phyloP scores from a whole-genome alignment of 2,329 filamentous ascomycete genomes.

The Fusarium annulatum region DNA sequence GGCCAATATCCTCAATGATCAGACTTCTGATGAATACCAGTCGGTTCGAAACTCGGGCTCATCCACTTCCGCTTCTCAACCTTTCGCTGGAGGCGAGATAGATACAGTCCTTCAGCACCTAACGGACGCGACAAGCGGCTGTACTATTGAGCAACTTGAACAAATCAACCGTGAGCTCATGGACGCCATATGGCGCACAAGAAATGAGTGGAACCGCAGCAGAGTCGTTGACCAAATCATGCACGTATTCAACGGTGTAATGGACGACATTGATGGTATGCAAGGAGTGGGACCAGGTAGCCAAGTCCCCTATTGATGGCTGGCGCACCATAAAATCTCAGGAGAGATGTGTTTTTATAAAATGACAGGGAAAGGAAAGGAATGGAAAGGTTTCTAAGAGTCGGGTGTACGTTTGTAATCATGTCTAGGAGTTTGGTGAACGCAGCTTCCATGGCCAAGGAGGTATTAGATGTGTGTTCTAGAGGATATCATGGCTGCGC shows the following conservation, averaged over 20 bases:
- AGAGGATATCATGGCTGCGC: constrained; percentile 36
- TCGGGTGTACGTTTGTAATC: constrained; percentile 33
- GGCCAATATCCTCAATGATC: constrained; percentile 56
- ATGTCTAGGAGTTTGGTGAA: constrained; percentile 39
- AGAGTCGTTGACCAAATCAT: constrained; percentile 73
- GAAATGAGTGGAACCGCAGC: constrained; percentile 85
- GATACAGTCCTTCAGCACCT: constrained; percentile 70
- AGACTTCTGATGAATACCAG: constrained; percentile 50
- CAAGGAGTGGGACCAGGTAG: constrained; percentile 59
- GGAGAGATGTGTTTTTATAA: constrained; percentile 6
- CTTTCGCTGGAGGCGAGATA: constrained; percentile 63
- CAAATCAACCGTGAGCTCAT: constrained; percentile 92
- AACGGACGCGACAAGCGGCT: constrained; percentile 75
- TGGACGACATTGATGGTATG: constrained; percentile 72
- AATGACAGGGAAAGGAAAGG: constrained; percentile 11
- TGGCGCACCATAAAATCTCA: neutral
- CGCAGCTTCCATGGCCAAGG: constrained; percentile 24
- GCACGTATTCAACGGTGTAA: constrained; percentile 79
- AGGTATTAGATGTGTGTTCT: constrained; percentile 41
- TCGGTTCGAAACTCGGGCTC: constrained; percentile 48
- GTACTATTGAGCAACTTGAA: constrained; percentile 92
- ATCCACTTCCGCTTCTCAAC: constrained; percentile 59
- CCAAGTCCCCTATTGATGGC: constrained; percentile 48
- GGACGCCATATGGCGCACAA: constrained; percentile 85
- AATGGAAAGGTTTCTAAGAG: constrained; percentile 27